Base-by-base conservation (phyloP, 176 grass and related monocot genomes). In the Juncus effusus region DNA sequence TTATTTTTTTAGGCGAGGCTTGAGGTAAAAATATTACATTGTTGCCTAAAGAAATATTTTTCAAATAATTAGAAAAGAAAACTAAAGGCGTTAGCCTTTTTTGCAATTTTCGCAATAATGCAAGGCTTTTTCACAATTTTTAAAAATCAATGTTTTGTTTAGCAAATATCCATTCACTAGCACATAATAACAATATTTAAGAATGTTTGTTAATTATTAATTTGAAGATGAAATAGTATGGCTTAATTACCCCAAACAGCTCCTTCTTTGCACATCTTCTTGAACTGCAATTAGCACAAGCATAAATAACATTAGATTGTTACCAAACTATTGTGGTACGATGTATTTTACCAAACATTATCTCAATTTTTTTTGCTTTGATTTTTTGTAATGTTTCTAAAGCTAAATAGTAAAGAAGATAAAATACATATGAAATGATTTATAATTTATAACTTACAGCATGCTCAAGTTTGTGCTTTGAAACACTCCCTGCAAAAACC, bases 221-320 rank as follows among this genome's bases (percentile, higher is more conserved):
- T 28, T 28, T 28, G 19, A 28, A 28, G 19, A 28, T 28, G 19
- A 28, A 28, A 28, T 0, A 28, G 19, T 28, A 1, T 40, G 39
- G 13, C 56, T 15, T 13, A 38, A 12, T 77, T 84, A 91, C 92
- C 92, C 92, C 87, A 91, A 42, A 81, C 85, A 74, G 79, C 87
- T 62, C 87, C 87, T 81, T 96, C 92, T 71, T 74, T 85, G 69
- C 76, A 82, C 76, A 91, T 91, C 12, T 87, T 85, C 74, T 91
- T 81, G 62, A 96, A 52, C 92, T 96, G 81, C 19, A 28, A 28
- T 28, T 28, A 28, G 19, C 41, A 79, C 44, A 47, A 72, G 57
- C 15, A 59, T 36, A 15, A 56, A 69, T 14, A 42, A 69, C 44
- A 69, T 36, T 56, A 69, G 36, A 40, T 9, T 47, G 44, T 5